phyloP scores from a whole-genome alignment of 768 basidiomycete genomes.

The Mycena latifolia region DNA sequence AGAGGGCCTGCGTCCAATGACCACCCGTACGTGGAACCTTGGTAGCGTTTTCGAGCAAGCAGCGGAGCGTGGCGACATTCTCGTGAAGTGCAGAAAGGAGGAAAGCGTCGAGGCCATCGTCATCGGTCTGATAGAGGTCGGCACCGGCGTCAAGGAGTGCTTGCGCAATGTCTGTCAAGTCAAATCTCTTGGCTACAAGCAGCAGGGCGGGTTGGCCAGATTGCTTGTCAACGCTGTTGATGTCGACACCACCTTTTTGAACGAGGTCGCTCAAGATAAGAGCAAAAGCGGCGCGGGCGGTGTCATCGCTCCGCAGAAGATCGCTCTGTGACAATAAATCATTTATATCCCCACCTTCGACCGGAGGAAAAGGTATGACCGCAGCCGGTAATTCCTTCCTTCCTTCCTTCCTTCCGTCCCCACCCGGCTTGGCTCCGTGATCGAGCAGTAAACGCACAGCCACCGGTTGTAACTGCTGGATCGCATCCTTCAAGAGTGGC shows the following conservation, averaged over 20 bases:
- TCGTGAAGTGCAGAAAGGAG: constrained; percentile 9
- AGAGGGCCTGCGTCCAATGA: constrained; percentile 10
- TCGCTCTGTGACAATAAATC: too few species aligned
- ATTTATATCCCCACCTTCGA: too few species aligned
- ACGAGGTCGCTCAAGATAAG: neutral
- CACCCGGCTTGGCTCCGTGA: constrained; percentile 7
- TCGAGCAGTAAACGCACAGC: constrained; percentile 12
- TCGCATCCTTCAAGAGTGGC: neutral
- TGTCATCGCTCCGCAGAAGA: neutral
- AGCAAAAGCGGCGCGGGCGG: neutral
- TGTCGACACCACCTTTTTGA: neutral
- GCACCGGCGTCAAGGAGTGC: constrained; percentile 15
- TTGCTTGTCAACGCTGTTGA: neutral
- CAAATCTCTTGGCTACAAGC: neutral
- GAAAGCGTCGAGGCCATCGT: constrained; percentile 14
- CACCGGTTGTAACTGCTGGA: neutral
- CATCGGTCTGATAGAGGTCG: constrained; percentile 8
- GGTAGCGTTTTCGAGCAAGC: constrained; percentile 1
- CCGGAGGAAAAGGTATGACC: too few species aligned
- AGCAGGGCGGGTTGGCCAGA: neutral
- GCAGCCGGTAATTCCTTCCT: too few species aligned
- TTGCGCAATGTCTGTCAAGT: constrained; percentile 6
- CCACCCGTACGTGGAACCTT: neutral
- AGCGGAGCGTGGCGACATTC: neutral
- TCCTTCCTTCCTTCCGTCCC: too few species aligned